Evolutionary conservation across 2,329 filamentous ascomycete species (phyloP).

Genomic region (Dactylellina haptotyla): DNA sequence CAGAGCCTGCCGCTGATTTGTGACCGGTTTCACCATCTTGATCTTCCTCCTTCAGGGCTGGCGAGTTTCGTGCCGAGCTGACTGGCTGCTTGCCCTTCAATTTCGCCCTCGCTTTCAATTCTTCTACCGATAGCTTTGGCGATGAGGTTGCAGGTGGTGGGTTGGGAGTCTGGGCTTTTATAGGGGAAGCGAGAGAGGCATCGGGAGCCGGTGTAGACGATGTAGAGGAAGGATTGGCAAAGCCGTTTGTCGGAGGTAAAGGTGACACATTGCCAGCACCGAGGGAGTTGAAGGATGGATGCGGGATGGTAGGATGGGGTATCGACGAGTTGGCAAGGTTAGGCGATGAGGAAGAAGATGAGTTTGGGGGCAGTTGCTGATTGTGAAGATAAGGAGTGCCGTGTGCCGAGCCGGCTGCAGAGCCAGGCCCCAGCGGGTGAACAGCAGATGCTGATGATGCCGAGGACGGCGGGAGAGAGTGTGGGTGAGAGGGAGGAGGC

Average conservation of each 20-base stretch:
- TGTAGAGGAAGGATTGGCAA: slow-evolving; percentile 33
- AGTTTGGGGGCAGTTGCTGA: slow-evolving; percentile 32
- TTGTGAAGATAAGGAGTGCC: slow-evolving; percentile 47
- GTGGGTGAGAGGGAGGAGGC: slow-evolving; percentile 31
- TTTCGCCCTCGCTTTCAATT: slow-evolving; percentile 41
- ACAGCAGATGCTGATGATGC: slow-evolving; percentile 15
- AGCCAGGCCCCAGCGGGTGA: slow-evolving; percentile 21
- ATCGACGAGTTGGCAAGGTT: slow-evolving; percentile 48
- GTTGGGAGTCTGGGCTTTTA: slow-evolving; percentile 36
- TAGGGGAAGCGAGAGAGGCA: slow-evolving; percentile 36
- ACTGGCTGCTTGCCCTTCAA: slow-evolving; percentile 41
- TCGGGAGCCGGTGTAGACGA: slow-evolving; percentile 41
- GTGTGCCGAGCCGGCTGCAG: slow-evolving; percentile 22
- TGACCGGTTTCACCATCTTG: slow-evolving; percentile 13
- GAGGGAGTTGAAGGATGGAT: slow-evolving; percentile 36
- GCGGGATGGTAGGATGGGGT: slow-evolving; percentile 34
- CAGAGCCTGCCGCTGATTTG: slow-evolving; percentile 20
- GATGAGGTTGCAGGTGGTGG: slow-evolving; percentile 38
- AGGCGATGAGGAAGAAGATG: slow-evolving; percentile 43
- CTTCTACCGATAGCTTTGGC: slow-evolving; percentile 44
- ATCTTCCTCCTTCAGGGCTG: slow-evolving; percentile 38
- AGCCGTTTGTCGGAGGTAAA: slow-evolving; percentile 45
- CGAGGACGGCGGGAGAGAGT: slow-evolving; percentile 27
- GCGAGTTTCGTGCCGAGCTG: slow-evolving; percentile 37
- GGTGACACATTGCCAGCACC: slow-evolving; percentile 39